Conservation (phyloP, 371 early-diverging fungal species). For the Lichtheimia ornata region DNA sequence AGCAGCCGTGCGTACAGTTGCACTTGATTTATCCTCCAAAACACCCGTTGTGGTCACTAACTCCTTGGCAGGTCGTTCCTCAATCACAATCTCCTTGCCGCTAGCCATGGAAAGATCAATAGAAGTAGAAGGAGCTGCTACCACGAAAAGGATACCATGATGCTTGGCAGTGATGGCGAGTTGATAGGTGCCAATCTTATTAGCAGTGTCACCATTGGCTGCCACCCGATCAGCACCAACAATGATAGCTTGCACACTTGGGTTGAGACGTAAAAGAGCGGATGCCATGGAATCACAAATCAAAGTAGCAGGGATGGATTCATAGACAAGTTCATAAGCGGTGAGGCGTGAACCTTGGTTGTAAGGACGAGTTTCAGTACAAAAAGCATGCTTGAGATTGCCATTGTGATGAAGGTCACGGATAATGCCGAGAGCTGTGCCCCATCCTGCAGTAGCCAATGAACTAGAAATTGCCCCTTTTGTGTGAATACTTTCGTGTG, state of each 20-base stretch:
- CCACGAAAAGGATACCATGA: slow-evolving; percentile 89
- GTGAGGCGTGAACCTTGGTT: slow-evolving; percentile 96
- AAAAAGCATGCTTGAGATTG: slow-evolving; percentile 79
- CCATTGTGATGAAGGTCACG: slow-evolving; percentile 69
- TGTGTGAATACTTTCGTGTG: neutral
- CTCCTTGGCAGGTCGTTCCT: slow-evolving; percentile 81
- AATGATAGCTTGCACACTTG: slow-evolving; percentile 75
- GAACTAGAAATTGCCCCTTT: slow-evolving; percentile 48
- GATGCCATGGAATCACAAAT: slow-evolving; percentile 93
- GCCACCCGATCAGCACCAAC: slow-evolving; percentile 98
- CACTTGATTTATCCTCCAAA: slow-evolving; percentile 32
- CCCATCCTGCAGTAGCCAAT: slow-evolving; percentile 84
- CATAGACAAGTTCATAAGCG: slow-evolving; percentile 93
- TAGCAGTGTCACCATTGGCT: slow-evolving; percentile 96
- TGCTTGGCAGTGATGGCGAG: slow-evolving; percentile 87
- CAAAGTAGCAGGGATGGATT: slow-evolving; percentile 87
- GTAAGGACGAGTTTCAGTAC: slow-evolving; percentile 96
- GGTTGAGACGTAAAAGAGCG: slow-evolving; percentile 67
- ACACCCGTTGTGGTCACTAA: slow-evolving; percentile 74
- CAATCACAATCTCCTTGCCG: slow-evolving; percentile 86
- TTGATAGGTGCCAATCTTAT: slow-evolving; percentile 98
- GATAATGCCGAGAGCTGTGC: slow-evolving; percentile 89
- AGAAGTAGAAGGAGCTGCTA: slow-evolving; percentile 93
- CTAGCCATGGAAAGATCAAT: slow-evolving; percentile 74
- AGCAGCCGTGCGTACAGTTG: slow-evolving; percentile 82